Base-by-base conservation (phyloP, 2,329 filamentous ascomycete species). In the Botrytis pseudocinerea region DNA sequence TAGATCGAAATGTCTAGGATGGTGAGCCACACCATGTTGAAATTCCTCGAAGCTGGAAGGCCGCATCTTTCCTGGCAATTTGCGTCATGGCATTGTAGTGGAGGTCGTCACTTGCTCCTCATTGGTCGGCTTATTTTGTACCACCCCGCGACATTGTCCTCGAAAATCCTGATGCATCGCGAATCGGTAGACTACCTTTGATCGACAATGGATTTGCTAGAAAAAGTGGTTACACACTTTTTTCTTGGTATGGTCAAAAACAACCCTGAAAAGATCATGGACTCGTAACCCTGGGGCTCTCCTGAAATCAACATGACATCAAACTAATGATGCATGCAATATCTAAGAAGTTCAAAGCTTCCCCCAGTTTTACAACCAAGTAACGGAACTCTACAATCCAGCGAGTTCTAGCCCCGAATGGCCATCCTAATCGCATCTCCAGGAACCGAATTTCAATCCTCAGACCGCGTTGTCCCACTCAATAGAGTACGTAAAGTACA, bases 301-400 rank as follows among this genome's bases (percentile, higher is more conserved):
- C 63, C 65, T 42, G 35, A 40, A 42, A 57, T n/a, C 32, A 35
- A 46, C 59, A 64, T 70, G 69, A 64, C 69, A 70, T 70, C 69
- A 54, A 70, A 70, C 40, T 61, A 70, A 70, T 32, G 57, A 61
- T 35, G 54, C 40, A 61, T 61, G 54, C 25, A 44, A 46, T 57
- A 62, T 20, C 28, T 28, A 22, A 70, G 38, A 46, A n/a, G 8
- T 20, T 16, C 10, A 69, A 25, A 28, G 38, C 28, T 40, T 61
- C 12, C 51, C 54, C 42, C 54, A 25, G 57, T 61, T 61, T 44
- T 16, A n/a, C 28, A n/a, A 64, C 28, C 44, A 70, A 70, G 32
- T 20, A 40, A 25, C 60, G 20, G 32, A 51, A 59, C 32, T 51
- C 22, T 40, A 3, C 16, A 14, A 22, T n/a, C 20, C 22, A 22